Evolutionary conservation across 495 filamentous ascomycete species (phyloP), one percentile per base, ranked within the genome.

Genomic region (Aspergillus carlsbadensis): DNA sequence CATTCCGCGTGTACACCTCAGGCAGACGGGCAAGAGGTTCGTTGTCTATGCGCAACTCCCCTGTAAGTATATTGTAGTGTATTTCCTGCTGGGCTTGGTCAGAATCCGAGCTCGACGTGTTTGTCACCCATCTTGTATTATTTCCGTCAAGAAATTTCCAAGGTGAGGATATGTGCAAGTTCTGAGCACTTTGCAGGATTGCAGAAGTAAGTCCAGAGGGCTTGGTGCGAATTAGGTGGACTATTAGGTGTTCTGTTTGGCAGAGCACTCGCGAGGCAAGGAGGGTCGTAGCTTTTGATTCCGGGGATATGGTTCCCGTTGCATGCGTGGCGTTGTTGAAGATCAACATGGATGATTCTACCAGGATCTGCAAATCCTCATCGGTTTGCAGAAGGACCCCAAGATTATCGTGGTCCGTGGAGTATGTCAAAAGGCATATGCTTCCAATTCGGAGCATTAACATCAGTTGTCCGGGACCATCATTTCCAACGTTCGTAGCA

Each of bases 1-100:
- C 52, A 77, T 80, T 66, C 2, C 14, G 22, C 24, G 73, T 68
- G 56, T 78, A 86, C 8, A 71, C 48, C 15, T 20, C 15, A 1
- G 82, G 83, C 1, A 84, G 70, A 18, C 78, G 71, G 5, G 70
- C 50, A 6, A 57, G 57, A 15, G 57, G 61, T 22, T 33, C 21
- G 31, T 56, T 58, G 11, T 56, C 61, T 11, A 64, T 4, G 14
- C 60, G 54, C 21, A 64, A 45, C 24, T 64, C 61, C n/a, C 61
- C 61, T 26, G 33, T 59, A 11, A 60, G 47, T 10, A 63, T 29
- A 24, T 57, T 51, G 22, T 57, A 57, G 8, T 21, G 49, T 11
- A 58, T 22, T 17, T 39, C 26, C 39, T 57, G 59, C 42, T 14
- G 33, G 11, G 43, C 35, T 22, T 34, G 48, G 5, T 29, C 31